Evolutionary conservation across 331 rosid species (phyloP).

Genomic region (Malus hybrid): DNA sequence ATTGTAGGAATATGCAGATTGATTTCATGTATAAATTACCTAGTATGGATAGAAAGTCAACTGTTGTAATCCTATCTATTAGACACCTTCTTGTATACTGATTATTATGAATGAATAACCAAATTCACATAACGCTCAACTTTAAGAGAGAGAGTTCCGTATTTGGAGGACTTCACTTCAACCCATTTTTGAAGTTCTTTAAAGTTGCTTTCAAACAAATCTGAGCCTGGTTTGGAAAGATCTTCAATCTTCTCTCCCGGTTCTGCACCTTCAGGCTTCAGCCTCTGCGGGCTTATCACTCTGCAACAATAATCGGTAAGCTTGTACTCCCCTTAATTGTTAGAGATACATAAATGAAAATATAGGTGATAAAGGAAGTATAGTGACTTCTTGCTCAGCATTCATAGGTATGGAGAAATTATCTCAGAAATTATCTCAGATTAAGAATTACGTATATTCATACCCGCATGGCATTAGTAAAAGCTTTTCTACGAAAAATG

Average conservation of each 20-base stretch:
- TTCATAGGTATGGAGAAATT: not conserved
- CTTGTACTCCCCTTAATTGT: not conserved
- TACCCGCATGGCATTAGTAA: not conserved
- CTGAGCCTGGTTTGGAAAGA: too few species aligned
- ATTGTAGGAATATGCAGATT: too few species aligned
- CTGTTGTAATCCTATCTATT: too few species aligned
- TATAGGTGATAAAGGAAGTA: too few species aligned
- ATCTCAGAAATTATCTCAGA: not conserved
- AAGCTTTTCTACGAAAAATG: too few species aligned
- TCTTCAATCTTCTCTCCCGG: conserved; percentile 31
- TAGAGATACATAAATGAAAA: too few species aligned
- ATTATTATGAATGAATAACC: too few species aligned
- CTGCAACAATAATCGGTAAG: conserved; percentile 28
- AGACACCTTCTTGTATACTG: too few species aligned
- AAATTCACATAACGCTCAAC: too few species aligned
- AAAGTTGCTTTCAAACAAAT: conserved; percentile 68
- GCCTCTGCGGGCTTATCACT: conserved; percentile 25
- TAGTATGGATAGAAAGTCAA: too few species aligned
- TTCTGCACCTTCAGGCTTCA: conserved; percentile 38
- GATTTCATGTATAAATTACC: too few species aligned
- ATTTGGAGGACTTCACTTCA: conserved; percentile 60
- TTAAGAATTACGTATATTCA: too few species aligned
- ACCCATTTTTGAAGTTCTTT: conserved; percentile 85
- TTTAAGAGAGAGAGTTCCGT: conserved; percentile 46
- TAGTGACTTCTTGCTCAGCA: not conserved